Base-by-base conservation (phyloP, 768 basidiomycete species). In the Rhodocollybia butyracea region DNA sequence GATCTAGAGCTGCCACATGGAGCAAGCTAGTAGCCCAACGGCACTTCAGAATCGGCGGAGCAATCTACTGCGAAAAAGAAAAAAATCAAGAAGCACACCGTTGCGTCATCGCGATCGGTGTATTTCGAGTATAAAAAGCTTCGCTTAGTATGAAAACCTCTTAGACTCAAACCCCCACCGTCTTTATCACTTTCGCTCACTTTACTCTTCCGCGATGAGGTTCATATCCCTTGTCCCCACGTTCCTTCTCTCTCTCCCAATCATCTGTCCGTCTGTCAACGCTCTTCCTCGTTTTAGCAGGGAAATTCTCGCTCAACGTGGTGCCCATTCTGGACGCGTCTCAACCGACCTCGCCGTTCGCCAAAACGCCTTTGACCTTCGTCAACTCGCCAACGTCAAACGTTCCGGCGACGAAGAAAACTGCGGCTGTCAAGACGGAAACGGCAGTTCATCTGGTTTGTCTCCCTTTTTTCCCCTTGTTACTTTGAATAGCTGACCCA, bases 241-340 rank as follows among this genome's bases (percentile, higher is more conserved):
- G 22, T 34, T 53, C 51, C 39, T 53, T 53, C 40, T 53, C 29
- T 53, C 51, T 42, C 51, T 53, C 11, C 27, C 51, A 22, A 24
- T 43, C 26, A 26, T 53, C 15, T n/a, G 11, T n/a, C n/a, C 51
- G 34, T 24, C 40, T 21, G 39, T 42, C 29, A 26, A 41, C 13
- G 51, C 51, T 29, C 51, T 13, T 26, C 34, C 31, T 50, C 48
- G 48, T 11, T 34, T 22, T 17, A 38, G 22, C 15, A 26, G 34
- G 26, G 51, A 40, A 30, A 12, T 43, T 21, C 19, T 53, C 21
- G 29, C 36, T 34, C 51, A 53, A 11, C 38, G 51, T n/a, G n/a
- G n/a, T n/a, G n/a, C n/a, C n/a, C n/a, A n/a, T n/a, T n/a, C n/a
- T n/a, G n/a, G n/a, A n/a, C n/a, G n/a, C n/a, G n/a, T n/a, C 39